Conservation (phyloP, 441 rosid genomes). For the Populus tomentosa region DNA sequence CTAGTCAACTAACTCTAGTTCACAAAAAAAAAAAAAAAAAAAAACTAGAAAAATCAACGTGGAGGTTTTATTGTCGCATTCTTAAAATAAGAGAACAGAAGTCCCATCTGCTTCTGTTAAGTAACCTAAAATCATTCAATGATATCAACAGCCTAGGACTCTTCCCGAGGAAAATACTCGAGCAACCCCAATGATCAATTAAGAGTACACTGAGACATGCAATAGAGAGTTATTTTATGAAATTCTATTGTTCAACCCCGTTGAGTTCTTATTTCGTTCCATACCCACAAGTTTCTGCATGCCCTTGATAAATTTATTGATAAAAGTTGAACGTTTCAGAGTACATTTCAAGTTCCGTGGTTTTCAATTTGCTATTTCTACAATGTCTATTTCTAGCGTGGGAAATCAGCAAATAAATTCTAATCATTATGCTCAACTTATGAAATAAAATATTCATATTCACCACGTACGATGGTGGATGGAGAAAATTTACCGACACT, state of each 20-base stretch:
- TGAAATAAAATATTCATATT: neutral
- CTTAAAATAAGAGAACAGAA: neutral
- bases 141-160: neutral
- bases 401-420: neutral
- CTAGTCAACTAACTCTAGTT: neutral
- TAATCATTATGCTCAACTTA: neutral
- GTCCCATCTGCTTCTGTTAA: neutral
- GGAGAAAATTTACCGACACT: conserved; percentile 25
- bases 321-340: neutral
- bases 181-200: neutral
- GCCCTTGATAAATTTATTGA: too few species aligned
- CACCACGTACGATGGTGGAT: neutral
- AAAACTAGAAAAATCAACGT: neutral
- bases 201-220: too few species aligned
- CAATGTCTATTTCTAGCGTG: neutral
- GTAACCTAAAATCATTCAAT: neutral
- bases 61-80: neutral
- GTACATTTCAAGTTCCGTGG: neutral
- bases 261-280: neutral
- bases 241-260: neutral
- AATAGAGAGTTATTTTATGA: neutral
- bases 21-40: neutral
- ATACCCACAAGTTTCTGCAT: neutral
- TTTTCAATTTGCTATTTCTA: neutral
- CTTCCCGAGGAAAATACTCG: neutral